Evolutionary conservation across 2,329 filamentous ascomycete genomes (phyloP).

Genomic region (Sphaceloma murrayae): DNA sequence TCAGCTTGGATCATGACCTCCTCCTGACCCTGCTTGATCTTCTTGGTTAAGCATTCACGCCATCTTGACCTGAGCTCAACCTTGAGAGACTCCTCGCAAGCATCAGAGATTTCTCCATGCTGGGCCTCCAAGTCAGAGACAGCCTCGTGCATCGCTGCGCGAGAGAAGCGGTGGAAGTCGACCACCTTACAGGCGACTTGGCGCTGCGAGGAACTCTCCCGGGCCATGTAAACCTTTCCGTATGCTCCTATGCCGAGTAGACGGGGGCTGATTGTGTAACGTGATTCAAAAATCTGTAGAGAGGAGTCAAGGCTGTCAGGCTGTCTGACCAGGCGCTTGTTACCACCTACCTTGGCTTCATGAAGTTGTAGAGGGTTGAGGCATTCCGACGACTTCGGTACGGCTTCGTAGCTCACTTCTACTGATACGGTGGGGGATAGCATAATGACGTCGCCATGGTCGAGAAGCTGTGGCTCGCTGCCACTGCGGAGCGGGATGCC

Average conservation of each 20-base stretch:
- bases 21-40: slow-evolving; percentile 20
- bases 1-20: slow-evolving; percentile 43
- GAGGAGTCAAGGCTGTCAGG: no score
- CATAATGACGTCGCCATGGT: slow-evolving; percentile 35
- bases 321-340: no score
- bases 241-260: slow-evolving; percentile 46
- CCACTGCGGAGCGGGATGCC: slow-evolving; percentile 22
- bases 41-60: slow-evolving; percentile 6
- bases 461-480: slow-evolving; percentile 34
- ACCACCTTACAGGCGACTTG: slow-evolving; percentile 64
- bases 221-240: slow-evolving; percentile 46
- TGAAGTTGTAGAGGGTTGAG: slow-evolving; percentile 4
- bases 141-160: slow-evolving; percentile 5
- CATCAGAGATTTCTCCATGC: background rate
- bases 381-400: background rate
- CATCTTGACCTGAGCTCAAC: slow-evolving; percentile 3
- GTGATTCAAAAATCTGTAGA: slow-evolving; percentile 42
- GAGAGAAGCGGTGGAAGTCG: slow-evolving; percentile 7
- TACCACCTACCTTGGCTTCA: slow-evolving; percentile 14
- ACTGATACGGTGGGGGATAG: slow-evolving; percentile 27
- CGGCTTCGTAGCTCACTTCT: slow-evolving; percentile 14
- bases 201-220: slow-evolving; percentile 42
- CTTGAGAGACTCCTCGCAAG: background rate
- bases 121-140: background rate
- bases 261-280: slow-evolving; percentile 42